Evolutionary conservation across 805 yeast species (phyloP), one percentile per base, ranked within the genome.

Genomic region (Clavispora phyllophila): DNA sequence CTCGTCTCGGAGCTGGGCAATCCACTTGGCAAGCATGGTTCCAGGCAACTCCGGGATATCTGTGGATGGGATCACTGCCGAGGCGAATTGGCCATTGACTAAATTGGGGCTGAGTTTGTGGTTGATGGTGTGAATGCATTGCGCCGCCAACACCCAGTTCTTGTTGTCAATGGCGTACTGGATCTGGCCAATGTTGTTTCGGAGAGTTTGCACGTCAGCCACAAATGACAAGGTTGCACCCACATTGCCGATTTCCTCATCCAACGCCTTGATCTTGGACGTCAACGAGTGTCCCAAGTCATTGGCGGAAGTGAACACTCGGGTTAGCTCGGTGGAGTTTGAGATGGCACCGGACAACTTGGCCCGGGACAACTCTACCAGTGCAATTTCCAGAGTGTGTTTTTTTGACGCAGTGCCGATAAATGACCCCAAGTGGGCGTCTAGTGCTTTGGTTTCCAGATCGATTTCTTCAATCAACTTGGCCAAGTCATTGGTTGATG

Each of bases 21-120:
- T 73, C 81, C 95, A 86, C 12, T 67, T 66, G 1, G 65, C 57
- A 1, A 93, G 54, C 0, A 85, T 64, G 2, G 64, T 72, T 9
- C 60, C 56, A 0, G 99, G 98, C 40, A 76, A 66, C 39, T 87
- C 95, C 0, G 96, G 96, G 13, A 89, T 72, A 43, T 87, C 95
- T 9, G 84, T 70, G 0, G 95, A 81, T 0, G 99, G 99, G 14
- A 91, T 91, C 54, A 85, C 86, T 36, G 73, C 80, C 39, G 81
- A 75, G 2, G 95, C 91, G 61, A 84, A 89, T 42, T 76, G 69
- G 15, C 96, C 90, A 13, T 63, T 49, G 19, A 73, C 67, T 13
- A 84, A 57, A 1, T 70, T 73, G 1, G 61, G 51, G 0, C 95
- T 87, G 29, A 91, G 63, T 43, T 65, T 56, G 24, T 57, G 50